A percentile compares a stretch with the other conserved stretches of the same genome.
Evolutionary conservation across 2,329 filamentous ascomycete genomes (phyloP).

Genomic region (Aspergillus sp.): DNA sequence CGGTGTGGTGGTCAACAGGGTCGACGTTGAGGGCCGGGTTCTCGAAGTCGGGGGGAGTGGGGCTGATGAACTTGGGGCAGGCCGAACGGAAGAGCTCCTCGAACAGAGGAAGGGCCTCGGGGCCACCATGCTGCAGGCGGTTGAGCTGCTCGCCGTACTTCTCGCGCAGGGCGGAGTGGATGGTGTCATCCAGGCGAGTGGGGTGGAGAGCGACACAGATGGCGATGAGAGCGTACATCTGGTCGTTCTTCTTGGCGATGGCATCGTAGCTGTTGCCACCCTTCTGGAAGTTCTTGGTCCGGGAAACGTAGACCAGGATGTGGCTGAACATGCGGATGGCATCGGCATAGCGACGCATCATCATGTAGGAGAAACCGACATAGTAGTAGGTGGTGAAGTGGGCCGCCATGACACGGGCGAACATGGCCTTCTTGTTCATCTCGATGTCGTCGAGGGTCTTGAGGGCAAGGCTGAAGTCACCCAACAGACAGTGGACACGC

Average conservation of each 20-base stretch:
- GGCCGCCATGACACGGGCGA: slow-evolving; percentile 97
- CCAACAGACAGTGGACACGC: slow-evolving; percentile 91
- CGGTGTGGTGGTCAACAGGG: slow-evolving; percentile 93
- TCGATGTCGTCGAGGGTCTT: slow-evolving; percentile 99
- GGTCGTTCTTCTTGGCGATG: slow-evolving; percentile 99
- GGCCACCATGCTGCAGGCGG: slow-evolving; percentile 92
- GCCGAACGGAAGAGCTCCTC: slow-evolving; percentile 96
- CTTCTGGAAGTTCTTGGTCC: slow-evolving; percentile 99
- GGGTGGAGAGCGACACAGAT: slow-evolving; percentile 99
- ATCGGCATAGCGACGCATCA: slow-evolving; percentile 99
- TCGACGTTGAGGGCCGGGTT: slow-evolving; percentile 95
- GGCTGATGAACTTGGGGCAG: slow-evolving; percentile 99
- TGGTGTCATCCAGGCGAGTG: slow-evolving; percentile 95
- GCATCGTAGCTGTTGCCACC: slow-evolving; percentile 86
- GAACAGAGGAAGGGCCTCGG: slow-evolving; percentile 92
- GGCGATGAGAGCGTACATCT: slow-evolving; percentile 98
- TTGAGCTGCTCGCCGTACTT: slow-evolving; percentile 99
- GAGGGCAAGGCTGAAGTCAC: slow-evolving; percentile 95
- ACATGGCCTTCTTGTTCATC: slow-evolving; percentile 99
- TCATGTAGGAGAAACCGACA: slow-evolving; percentile 99
- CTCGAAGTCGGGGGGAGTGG: slow-evolving; percentile 95
- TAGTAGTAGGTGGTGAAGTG: slow-evolving; percentile 99
- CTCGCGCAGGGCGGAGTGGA: slow-evolving; percentile 95
- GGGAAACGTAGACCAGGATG: slow-evolving; percentile 97
- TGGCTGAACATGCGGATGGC: slow-evolving; percentile 99